Base-by-base conservation (phyloP, 768 basidiomycete species). In the Scleroderma bovista region DNA sequence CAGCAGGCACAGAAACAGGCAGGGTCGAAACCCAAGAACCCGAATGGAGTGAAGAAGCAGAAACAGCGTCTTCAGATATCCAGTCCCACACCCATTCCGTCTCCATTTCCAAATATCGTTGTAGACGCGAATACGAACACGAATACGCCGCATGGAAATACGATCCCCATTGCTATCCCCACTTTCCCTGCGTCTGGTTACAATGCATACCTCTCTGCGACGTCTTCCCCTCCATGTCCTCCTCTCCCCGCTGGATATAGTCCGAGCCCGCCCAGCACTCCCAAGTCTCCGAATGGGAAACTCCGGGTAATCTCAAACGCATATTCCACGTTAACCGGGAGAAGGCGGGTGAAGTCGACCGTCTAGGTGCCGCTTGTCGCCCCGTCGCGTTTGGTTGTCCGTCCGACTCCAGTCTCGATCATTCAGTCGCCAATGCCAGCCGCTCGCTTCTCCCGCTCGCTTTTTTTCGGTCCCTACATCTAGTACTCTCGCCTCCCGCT, bases 261-360 rank as follows among this genome's bases (percentile, higher is more conserved):
- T 33, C 31, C 20, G 11, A 15, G n/a, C 31, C 3, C 31, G 8
- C 44, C 44, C 5, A 19, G n/a, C 12, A 45, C 32, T 7, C 31
- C 50, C 8, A 43, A 43, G 24, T 60, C 40, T 16, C 58, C 23
- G 57, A 3, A 59, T 44, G 15, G 44, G 55, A 8, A 48, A 41
- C 60, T 69, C 47, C 65, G 60, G 22, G 50, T 55, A 17, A 44
- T 66, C 2, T 56, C 67, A 36, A 61, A 59, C 6, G 65, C 62
- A 7, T 68, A 48, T 15, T 44, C 55, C 24, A 49, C 58, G 22
- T 50, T 68, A 33, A 44, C 53, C 12, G 48, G 51, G 17, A 50
- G 58, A 4, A 13, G 46, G 10, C 45, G 57, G 32, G 51, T 53
- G 38, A 58, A 32, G 42, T 59, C 60, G 29, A 20, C 44, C n/a